These are phyloP conservation scores for Ganoderma leucocontextum DNA, from an alignment of 1,284 basidiomycete species.

Conservation along the genomic window DNA sequence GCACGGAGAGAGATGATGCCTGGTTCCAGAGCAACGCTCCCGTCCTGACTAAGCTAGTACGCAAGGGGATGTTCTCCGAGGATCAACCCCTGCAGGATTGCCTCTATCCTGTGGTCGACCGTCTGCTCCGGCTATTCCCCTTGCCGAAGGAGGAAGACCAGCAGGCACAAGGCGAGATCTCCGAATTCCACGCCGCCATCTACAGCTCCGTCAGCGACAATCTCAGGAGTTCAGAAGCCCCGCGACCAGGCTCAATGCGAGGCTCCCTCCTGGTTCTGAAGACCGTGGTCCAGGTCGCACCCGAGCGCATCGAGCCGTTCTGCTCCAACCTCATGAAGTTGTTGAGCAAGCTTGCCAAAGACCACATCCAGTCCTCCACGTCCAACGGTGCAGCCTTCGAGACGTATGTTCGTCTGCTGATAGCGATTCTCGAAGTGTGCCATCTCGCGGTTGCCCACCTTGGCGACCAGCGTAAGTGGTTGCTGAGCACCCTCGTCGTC, in stretches of 20 bases:
- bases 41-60: conserved; percentile 89
- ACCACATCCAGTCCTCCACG: conserved; percentile 75
- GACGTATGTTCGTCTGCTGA: conserved; percentile 66
- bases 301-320: conserved; percentile 89
- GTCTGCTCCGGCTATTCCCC: conserved; percentile 86
- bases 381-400: conserved; percentile 59
- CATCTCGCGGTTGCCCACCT: conserved; percentile 70
- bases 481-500: conserved; percentile 79
- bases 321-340: conserved; percentile 83
- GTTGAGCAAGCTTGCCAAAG: conserved; percentile 88
- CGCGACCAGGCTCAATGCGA: conserved; percentile 52
- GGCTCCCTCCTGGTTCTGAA: conserved; percentile 90
- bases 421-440: conserved; percentile 76
- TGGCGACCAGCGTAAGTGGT: conserved; percentile 76
- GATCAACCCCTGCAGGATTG: conserved; percentile 82
- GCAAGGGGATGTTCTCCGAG: conserved; percentile 86
- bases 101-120: conserved; percentile 87
- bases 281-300: conserved; percentile 85
- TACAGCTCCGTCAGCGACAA: conserved; percentile 85
- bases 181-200: conserved; percentile 84
- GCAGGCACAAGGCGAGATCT: conserved; percentile 61
- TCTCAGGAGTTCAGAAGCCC: conserved; percentile 63
- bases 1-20: conserved; percentile 82
- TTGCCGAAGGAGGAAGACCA: conserved; percentile 84
- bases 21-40: conserved; percentile 86